Evolutionary conservation across 2,329 filamentous ascomycete genomes (phyloP).

Genomic region (Botrytis aclada): DNA sequence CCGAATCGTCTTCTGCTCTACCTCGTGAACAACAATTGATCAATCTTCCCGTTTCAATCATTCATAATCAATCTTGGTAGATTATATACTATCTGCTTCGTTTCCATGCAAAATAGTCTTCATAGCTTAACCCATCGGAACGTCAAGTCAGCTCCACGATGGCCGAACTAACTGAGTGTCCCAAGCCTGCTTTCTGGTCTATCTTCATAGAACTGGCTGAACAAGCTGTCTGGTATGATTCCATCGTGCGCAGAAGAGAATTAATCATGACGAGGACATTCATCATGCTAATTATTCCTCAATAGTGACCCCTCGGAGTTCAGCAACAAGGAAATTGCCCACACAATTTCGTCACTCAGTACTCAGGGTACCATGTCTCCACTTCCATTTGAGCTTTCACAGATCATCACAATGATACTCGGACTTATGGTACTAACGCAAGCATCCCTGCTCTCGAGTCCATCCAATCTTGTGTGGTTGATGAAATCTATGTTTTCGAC

Average conservation of each 20-base stretch:
- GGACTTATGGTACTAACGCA: not conserved
- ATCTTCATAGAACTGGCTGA: not conserved
- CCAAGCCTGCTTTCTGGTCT: not conserved
- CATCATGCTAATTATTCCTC: not conserved
- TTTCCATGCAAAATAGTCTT: not conserved
- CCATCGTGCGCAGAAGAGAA: fast-evolving
- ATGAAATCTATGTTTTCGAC: not conserved
- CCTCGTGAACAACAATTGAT: not conserved
- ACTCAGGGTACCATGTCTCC: not conserved
- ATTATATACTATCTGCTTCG: not conserved
- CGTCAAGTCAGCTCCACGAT: not conserved
- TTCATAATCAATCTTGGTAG: not conserved
- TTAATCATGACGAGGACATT: too few relatives aligned
- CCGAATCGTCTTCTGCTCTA: not conserved
- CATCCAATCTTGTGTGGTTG: not conserved
- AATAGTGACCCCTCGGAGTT: not conserved
- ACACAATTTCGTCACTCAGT: not conserved
- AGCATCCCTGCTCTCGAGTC: not conserved
- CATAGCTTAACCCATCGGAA: not conserved
- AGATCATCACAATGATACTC: not conserved
- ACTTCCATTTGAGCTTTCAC: not conserved
- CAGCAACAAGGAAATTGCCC: not conserved
- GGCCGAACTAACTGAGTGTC: not conserved
- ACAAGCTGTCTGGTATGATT: not conserved
- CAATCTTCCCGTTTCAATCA: not conserved